Conservation (phyloP, 2,329 filamentous ascomycete genomes). For the Intubia oerlemansii region DNA sequence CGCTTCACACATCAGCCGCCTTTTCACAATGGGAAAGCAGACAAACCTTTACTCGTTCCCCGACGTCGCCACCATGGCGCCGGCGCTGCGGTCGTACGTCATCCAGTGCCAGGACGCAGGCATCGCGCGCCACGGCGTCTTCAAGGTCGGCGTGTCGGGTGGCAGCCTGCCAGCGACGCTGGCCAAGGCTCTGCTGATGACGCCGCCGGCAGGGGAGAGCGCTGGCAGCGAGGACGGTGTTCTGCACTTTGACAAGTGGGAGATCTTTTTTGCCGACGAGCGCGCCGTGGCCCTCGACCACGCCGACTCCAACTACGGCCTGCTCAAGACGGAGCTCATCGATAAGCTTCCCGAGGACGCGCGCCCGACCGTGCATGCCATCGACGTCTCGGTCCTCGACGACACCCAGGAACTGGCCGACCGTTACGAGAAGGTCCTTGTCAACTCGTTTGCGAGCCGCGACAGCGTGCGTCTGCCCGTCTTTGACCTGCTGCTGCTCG, state of each 20-base stretch:
- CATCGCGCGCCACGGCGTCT: constrained; percentile 57
- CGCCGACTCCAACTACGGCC: constrained; percentile 80
- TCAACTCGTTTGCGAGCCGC: constrained; percentile 68
- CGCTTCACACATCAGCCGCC: too few species aligned
- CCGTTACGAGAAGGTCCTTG: constrained; percentile 75
- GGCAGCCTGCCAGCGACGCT: constrained; percentile 81
- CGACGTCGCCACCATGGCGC: constrained; percentile 45
- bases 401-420: constrained; percentile 87
- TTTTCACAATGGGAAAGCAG: constrained; percentile 32
- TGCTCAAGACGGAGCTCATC: constrained; percentile 71
- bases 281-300: constrained; percentile 83
- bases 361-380: constrained; percentile 56
- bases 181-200: constrained; percentile 59
- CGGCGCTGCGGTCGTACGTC: constrained; percentile 62
- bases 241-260: constrained; percentile 70
- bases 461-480: constrained; percentile 89
- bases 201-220: constrained; percentile 13
- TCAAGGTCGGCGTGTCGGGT: constrained; percentile 85
- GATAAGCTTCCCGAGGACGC: constrained; percentile 59
- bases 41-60: constrained; percentile 66
- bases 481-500: constrained; percentile 84
- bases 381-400: constrained; percentile 42
- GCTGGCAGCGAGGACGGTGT: constrained; percentile 28
- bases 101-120: constrained; percentile 64
- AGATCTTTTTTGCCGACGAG: constrained; percentile 97